A percentile compares a stretch with the other conserved stretches of the same genome.
Conservation (phyloP, 306 rosid genomes). For the Pyrus communis region DNA sequence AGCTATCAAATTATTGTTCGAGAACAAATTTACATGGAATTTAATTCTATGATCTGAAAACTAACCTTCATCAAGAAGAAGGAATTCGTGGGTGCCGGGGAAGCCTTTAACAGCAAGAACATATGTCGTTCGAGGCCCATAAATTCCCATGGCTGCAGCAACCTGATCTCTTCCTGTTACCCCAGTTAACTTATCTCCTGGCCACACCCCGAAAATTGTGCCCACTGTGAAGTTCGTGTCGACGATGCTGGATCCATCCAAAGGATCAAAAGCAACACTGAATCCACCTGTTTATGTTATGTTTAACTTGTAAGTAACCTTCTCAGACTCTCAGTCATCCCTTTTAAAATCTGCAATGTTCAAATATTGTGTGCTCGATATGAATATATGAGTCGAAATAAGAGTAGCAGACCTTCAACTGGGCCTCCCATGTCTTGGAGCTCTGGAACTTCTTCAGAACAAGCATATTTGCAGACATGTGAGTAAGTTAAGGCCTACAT, state of each 20-base stretch:
- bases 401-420: slow-evolving; percentile 51
- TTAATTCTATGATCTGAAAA: neutral
- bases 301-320: slow-evolving; percentile 6
- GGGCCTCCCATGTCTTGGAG: slow-evolving; percentile 99
- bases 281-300: slow-evolving; percentile 66
- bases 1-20: neutral
- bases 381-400: neutral
- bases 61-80: slow-evolving; percentile 91
- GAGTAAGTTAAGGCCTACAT: slow-evolving; percentile 77
- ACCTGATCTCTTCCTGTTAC: slow-evolving; percentile 86
- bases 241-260: slow-evolving; percentile 96
- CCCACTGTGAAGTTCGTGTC: slow-evolving; percentile 99
- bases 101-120: slow-evolving; percentile 76
- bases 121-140: slow-evolving; percentile 95
- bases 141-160: slow-evolving; percentile 98
- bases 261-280: slow-evolving; percentile 97
- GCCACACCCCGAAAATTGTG: slow-evolving; percentile 98
- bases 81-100: slow-evolving; percentile 96
- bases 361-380: neutral
- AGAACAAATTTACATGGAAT: neutral
- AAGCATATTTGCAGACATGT: slow-evolving; percentile 89
- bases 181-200: slow-evolving; percentile 94
- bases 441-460: slow-evolving; percentile 96
- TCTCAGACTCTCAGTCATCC: neutral
- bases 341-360: neutral